Percentiles rank a stretch among this genome's conserved stretches.
These are phyloP conservation scores for Phytophthora melonis DNA, from an alignment of 352 stramenopile species.

Conservation along the genomic window DNA sequence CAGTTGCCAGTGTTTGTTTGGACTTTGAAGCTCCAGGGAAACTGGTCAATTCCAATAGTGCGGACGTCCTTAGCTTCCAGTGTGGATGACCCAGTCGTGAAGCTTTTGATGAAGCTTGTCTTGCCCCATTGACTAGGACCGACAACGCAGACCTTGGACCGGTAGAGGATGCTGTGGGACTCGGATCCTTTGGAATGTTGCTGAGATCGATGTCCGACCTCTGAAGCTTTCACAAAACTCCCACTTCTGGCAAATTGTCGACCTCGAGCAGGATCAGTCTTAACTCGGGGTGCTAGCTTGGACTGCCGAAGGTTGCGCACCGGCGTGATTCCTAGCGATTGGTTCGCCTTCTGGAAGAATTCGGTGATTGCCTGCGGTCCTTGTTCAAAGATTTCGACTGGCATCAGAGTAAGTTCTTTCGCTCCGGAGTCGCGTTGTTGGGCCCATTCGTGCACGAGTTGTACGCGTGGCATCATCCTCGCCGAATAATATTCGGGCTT, in stretches of 20 bases:
- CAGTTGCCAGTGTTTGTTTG: background rate
- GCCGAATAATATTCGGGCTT: background rate
- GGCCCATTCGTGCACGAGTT: background rate
- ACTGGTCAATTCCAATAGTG: conserved; percentile 46
- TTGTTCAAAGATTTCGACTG: background rate
- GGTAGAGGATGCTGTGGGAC: background rate
- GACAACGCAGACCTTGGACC: conserved; percentile 38
- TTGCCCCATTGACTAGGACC: conserved; percentile 43
- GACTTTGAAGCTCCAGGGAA: conserved; percentile 20
- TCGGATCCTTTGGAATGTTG: background rate
- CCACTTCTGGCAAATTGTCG: conserved; percentile 1
- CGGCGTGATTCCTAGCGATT: background rate
- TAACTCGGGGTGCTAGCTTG: background rate
- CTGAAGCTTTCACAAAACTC: background rate
- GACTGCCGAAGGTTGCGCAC: background rate
- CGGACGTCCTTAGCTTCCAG: conserved; percentile 22
- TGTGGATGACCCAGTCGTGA: conserved; percentile 11
- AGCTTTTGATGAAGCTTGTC: conserved; percentile 43
- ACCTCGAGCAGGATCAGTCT: background rate
- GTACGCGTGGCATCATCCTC: background rate
- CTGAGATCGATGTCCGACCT: background rate
- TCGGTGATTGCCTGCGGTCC: background rate
- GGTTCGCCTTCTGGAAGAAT: background rate
- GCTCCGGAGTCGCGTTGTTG: background rate
- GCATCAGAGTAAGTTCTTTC: background rate